Evolutionary conservation across 768 basidiomycete species (phyloP), one percentile per base, ranked within the genome.

Genomic region (Lentinula guzmanii): DNA sequence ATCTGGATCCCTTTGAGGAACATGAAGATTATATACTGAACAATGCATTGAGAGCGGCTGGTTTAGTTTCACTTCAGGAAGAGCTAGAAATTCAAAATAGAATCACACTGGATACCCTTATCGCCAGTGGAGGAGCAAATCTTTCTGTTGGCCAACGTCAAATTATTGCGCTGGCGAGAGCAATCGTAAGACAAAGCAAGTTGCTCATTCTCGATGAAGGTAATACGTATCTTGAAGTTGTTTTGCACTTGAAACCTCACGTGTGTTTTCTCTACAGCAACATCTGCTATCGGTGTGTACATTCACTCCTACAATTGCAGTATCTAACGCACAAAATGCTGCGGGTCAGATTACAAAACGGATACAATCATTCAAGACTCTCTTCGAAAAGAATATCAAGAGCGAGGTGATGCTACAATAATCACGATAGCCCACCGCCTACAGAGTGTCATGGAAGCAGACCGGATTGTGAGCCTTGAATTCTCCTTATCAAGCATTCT

Each of bases 1-100:
- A 86, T 0, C 69, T 90, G 33, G 87, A 90, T 64, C 85, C 88
- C n/a, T 90, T 90, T 63, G 75, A 81, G 16, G 86, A 90, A 64
- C 87, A 88, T 62, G 76, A 86, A 60, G 89, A 90, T 62, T 74
- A 76, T 1, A 81, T 84, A 41, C 84, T 90, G 83, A 85, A 77
- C 60, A 81, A 84, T 66, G 79, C 85, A 4, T 74, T 86, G 6
- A 78, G 79, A 48, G 77, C 67, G 79, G 16, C 85, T 82, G 33
- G 85, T 79, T 62, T 74, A 79, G 62, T 80, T 84, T 55, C 79
- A 77, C 11, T 73, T 68, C 15, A 77, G 70, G 58, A 58, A 58
- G 58, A 42, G 15, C 41, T 75, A 45, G 67, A 66, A 15, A 63
- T 69, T 1, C 77, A 74, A 53, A 70, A 71, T 60, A 70, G 65